Evolutionary conservation across 208 protist genomes (phyloP), one percentile per base, ranked within the genome.

Genomic region (Leishmania amazonensis): DNA sequence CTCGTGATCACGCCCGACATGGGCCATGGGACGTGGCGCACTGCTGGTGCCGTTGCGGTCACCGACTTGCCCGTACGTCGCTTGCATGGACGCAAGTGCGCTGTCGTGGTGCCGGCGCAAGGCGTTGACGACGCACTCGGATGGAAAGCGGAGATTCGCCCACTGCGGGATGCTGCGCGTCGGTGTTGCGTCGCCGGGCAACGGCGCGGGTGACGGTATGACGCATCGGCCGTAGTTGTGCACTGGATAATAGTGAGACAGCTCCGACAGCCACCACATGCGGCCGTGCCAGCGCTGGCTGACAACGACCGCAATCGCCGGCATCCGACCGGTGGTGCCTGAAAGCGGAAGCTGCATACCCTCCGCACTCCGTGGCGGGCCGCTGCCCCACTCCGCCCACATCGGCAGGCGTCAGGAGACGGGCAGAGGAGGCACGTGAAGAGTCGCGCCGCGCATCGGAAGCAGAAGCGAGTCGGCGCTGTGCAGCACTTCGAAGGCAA

Each of bases 151-250:
- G 3, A 74, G 35, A 8, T 28, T 35, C 19, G 67, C 62, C 9
- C 80, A 71, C 42, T 88, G 87, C 47, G 85, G 79, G 11, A 77
- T 70, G 67, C 75, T 83, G n/a, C 21, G 76, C 1, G 15, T 21
- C 28, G 24, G 15, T 57, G 35, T 15, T 42, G 35, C 72, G 31
- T 76, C 81, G 9, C 76, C 83, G 6, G 82, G 84, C 38, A 80
- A 38, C 47, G 83, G 71, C 1, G 76, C 49, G 28, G 60, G 47
- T 6, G 75, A 7, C 17, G 83, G 86, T 13, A 80, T 74, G 3
- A 11, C 13, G 81, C 88, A 91, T 11, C 51, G 54, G 28, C 89
- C 89, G 74, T 75, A 93, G 67, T 81, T 87, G 76, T 91, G 88
- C 49, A 93, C 81, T 11, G 85, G 78, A 70, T 91, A 91, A 75